phyloP scores from a whole-genome alignment of 805 yeast species.

The Zygoascus flipseniorum region DNA sequence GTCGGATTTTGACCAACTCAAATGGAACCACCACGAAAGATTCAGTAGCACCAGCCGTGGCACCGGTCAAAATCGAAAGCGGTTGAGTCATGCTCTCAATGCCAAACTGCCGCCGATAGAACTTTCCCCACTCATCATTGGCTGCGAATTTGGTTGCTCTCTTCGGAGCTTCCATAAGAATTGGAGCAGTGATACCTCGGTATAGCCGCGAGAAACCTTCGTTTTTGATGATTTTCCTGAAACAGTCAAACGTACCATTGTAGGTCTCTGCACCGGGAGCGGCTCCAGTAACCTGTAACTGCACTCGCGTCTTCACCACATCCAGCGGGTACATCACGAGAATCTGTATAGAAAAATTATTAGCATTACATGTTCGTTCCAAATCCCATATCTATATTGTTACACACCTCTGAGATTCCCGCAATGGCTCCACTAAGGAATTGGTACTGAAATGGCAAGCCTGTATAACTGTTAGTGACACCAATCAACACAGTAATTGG shows the following conservation, averaged over 20 bases:
- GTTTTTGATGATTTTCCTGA: conserved; percentile 69
- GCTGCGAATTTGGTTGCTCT: conserved; percentile 98
- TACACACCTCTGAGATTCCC: conserved; percentile 72
- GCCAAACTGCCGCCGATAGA: conserved; percentile 67
- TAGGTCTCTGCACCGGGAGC: conserved; percentile 45
- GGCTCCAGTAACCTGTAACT: conserved; percentile 55
- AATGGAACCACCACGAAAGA: conserved; percentile 96
- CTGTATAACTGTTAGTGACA: conserved; percentile 6
- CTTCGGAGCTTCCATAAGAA: conserved; percentile 98
- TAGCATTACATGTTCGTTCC: background rate
- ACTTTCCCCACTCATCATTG: conserved; percentile 90
- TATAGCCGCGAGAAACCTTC: conserved; percentile 83
- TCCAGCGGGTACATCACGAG: conserved; percentile 94
- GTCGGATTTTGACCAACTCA: conserved; percentile 88
- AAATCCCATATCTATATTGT: conserved; percentile 18
- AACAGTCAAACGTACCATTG: conserved; percentile 75
- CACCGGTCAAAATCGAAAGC: conserved; percentile 86
- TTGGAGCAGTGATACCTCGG: conserved; percentile 93
- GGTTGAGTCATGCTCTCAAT: conserved; percentile 65
- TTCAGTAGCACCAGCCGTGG: conserved; percentile 97
- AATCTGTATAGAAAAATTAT: conserved; percentile 32
- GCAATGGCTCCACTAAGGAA: conserved; percentile 91
- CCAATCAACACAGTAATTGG: too few species aligned
- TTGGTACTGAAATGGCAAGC: conserved; percentile 88
- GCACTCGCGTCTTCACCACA: conserved; percentile 94